Conservation (phyloP, 352 stramenopile genomes). For the Pythium myriotylum region DNA sequence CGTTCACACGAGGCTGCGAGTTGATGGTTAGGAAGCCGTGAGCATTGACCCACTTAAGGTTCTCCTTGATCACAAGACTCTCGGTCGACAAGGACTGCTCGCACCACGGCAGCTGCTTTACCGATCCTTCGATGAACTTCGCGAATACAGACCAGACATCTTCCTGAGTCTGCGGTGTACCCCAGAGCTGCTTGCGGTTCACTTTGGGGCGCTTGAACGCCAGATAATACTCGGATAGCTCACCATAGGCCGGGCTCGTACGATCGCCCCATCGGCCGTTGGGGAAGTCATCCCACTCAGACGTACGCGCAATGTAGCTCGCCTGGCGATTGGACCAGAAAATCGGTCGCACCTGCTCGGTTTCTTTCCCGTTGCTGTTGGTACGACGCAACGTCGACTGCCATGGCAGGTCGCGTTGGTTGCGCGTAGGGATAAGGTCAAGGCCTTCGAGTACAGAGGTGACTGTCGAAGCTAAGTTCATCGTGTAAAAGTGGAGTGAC, state of each 20-base stretch:
- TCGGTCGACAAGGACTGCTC: constrained; percentile 95
- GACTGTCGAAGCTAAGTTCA: constrained; percentile 92
- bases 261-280: constrained; percentile 96
- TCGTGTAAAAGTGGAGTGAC: constrained; percentile 95
- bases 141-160: constrained; percentile 97
- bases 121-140: constrained; percentile 71
- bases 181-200: constrained; percentile 76
- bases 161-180: constrained; percentile 74
- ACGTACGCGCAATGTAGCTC: constrained; percentile 96
- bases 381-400: constrained; percentile 67
- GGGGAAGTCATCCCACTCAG: constrained; percentile 97
- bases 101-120: constrained; percentile 96
- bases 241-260: constrained; percentile 94
- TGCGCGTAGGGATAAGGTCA: constrained; percentile 58
- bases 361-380: constrained; percentile 61
- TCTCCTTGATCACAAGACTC: constrained; percentile 83
- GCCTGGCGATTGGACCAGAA: constrained; percentile 98
- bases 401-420: constrained; percentile 75
- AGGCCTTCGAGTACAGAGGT: constrained; percentile 82
- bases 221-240: constrained; percentile 95
- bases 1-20: constrained; percentile 91
- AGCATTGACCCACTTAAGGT: constrained; percentile 85
- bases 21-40: constrained; percentile 97
- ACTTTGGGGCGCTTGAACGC: constrained; percentile 82
- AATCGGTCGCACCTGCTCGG: constrained; percentile 94